Evolutionary conservation across 305 asterid genomes (phyloP).

Genomic region (Withania somnifera): DNA sequence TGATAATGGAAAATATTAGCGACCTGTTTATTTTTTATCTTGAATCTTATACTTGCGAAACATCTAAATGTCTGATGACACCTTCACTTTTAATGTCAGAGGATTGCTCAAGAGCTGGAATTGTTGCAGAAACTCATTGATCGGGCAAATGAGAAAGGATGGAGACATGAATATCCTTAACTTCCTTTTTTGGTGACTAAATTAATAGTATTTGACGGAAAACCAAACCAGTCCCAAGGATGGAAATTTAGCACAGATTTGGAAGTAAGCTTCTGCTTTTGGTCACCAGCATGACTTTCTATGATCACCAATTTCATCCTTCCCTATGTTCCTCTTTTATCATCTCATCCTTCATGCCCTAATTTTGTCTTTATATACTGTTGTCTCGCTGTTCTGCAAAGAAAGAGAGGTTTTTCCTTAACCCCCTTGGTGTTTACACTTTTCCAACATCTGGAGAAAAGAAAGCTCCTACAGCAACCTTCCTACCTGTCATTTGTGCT

Average conservation of each 20-base stretch:
- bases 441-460: conserved; percentile 9
- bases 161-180: conserved; percentile 83
- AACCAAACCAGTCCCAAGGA: background rate
- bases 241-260: background rate
- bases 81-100: conserved; percentile 22
- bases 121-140: conserved; percentile 34
- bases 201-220: background rate
- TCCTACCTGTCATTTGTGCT: conserved; percentile 14
- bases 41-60: background rate
- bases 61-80: background rate
- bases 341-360: background rate
- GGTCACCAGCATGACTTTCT: background rate
- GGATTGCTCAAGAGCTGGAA: conserved; percentile 55
- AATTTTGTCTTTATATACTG: background rate
- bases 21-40: background rate
- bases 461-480: conserved; percentile 12
- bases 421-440: conserved; percentile 15
- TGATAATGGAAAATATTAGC: background rate
- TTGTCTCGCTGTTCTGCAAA: background rate
- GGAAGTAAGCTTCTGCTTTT: background rate
- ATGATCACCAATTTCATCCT: background rate
- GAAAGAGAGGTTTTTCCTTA: conserved; percentile 11
- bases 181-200: background rate
- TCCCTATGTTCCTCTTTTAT: background rate
- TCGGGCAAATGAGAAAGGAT: conserved; percentile 77